These are phyloP conservation scores for Gnetum montanum DNA, from an alignment of 75 land plant genomes.

Conservation along the genomic window DNA sequence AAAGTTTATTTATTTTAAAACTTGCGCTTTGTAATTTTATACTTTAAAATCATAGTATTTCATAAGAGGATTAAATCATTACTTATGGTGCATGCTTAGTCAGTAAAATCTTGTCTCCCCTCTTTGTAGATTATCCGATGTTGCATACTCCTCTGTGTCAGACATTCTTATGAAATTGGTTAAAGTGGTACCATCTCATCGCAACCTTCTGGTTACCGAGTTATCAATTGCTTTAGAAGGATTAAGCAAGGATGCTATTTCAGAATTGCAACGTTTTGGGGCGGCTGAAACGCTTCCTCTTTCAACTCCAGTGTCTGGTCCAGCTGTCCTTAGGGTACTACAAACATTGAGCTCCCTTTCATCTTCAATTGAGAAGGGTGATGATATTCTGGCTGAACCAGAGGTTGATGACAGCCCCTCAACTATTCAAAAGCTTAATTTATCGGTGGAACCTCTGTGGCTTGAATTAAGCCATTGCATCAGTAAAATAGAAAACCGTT, in stretches of 20 bases:
- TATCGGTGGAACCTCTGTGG: constrained; percentile 82
- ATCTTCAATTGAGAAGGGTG: constrained; percentile 31
- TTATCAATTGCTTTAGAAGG: constrained; percentile 69
- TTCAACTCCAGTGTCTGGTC: constrained; percentile 57
- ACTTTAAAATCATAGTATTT: background rate
- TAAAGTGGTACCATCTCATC: constrained; percentile 62
- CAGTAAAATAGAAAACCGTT: constrained; percentile 67
- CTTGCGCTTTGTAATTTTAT: background rate
- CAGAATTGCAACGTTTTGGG: constrained; percentile 63
- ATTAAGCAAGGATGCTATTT: constrained; percentile 57
- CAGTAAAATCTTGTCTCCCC: too few relatives aligned
- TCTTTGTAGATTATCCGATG: constrained; percentile 83
- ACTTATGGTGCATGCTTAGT: too few relatives aligned
- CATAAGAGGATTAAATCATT: too few relatives aligned
- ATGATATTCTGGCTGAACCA: constrained; percentile 27
- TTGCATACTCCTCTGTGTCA: constrained; percentile 72
- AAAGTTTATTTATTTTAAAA: constrained; percentile 8
- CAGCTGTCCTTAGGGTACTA: constrained; percentile 82
- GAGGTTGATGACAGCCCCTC: constrained; percentile 47
- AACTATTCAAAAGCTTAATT: constrained; percentile 52
- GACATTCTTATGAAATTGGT: constrained; percentile 86
- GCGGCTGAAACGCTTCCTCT: constrained; percentile 62
- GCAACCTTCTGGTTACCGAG: constrained; percentile 73
- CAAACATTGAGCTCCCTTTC: constrained; percentile 86
- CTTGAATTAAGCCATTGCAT: constrained; percentile 76